phyloP scores from a whole-genome alignment of 805 yeast species.

The Kluyveromyces nonfermentans region DNA sequence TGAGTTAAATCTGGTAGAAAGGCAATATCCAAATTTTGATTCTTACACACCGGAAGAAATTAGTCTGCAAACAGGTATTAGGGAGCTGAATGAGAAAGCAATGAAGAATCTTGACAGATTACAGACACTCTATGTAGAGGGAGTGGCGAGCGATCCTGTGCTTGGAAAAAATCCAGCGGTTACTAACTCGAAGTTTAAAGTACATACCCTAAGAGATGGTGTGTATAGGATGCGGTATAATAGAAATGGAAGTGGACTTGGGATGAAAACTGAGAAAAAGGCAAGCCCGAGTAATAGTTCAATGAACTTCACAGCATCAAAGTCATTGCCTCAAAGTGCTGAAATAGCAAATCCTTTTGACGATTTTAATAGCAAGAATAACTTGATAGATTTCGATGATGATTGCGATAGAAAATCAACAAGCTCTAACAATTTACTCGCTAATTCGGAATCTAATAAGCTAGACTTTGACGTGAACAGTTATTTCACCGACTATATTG shows the following conservation, averaged over 20 bases:
- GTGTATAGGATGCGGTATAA: constrained; percentile 1
- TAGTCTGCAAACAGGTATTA: constrained; percentile 32
- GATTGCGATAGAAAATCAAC: constrained; percentile 9
- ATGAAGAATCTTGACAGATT: constrained; percentile 34
- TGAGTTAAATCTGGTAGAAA: constrained; percentile 45
- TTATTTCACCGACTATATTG: constrained; percentile 14
- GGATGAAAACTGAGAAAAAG: neutral
- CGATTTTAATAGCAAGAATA: constrained; percentile 11
- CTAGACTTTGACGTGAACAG: constrained; percentile 17
- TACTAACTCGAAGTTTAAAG: constrained; percentile 2
- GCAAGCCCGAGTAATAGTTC: constrained; percentile 5
- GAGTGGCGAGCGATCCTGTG: neutral
- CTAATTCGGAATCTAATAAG: neutral
- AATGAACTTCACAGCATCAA: constrained; percentile 21
- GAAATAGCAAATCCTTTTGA: constrained; percentile 5
- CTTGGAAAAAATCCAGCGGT: neutral
- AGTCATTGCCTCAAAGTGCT: constrained; percentile 12
- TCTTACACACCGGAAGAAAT: constrained; percentile 38
- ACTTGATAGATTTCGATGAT: constrained; percentile 13
- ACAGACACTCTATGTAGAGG: constrained; percentile 13
- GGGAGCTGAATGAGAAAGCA: constrained; percentile 31
- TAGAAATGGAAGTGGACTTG: neutral
- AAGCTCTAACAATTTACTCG: neutral
- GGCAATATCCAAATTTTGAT: constrained; percentile 26
- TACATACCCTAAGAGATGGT: constrained; percentile 2